Percentiles rank a stretch among this genome's conserved stretches.
Conservation (phyloP, 257 asterid species). For the Solanum chilense region DNA sequence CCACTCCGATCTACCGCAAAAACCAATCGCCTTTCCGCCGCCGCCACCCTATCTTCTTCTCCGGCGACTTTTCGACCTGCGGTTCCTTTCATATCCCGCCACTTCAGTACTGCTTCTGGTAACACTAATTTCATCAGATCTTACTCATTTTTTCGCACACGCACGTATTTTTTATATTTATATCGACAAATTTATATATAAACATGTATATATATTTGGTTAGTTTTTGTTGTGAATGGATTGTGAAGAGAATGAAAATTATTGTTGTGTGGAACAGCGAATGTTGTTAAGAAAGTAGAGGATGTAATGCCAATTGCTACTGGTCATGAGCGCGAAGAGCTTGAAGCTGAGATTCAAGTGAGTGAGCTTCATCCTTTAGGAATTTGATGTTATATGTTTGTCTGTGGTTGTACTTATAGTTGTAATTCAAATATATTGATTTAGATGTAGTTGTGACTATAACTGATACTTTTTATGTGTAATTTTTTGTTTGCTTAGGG, state of each 20-base stretch:
- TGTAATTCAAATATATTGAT: background rate
- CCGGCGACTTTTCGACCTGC: slow-evolving; percentile 25
- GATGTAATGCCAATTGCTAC: slow-evolving; percentile 95
- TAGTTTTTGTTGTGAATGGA: background rate
- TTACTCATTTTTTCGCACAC: background rate
- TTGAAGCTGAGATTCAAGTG: slow-evolving; percentile 77
- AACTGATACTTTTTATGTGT: background rate
- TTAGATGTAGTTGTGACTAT: background rate
- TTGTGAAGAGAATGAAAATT: background rate
- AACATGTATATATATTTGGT: background rate
- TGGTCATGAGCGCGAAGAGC: slow-evolving; percentile 96
- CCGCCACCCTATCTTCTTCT: slow-evolving; percentile 1
- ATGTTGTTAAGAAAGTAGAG: slow-evolving; percentile 52
- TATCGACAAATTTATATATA: background rate
- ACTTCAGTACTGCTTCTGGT: slow-evolving; percentile 58
- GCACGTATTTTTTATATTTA: background rate
- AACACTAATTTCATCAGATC: slow-evolving; percentile 16
- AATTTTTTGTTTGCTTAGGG: slow-evolving; percentile 31
- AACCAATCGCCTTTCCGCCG: slow-evolving; percentile 24
- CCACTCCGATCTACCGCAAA: slow-evolving; percentile 42
- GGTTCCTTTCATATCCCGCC: slow-evolving; percentile 25
- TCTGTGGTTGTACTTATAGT: background rate
- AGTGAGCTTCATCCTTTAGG: slow-evolving; percentile 5
- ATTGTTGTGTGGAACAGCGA: slow-evolving; percentile 12
- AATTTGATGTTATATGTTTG: background rate